These are phyloP conservation scores for Trichoderma sp. DNA, from an alignment of 2,329 filamentous ascomycete species.

Conservation along the genomic window DNA sequence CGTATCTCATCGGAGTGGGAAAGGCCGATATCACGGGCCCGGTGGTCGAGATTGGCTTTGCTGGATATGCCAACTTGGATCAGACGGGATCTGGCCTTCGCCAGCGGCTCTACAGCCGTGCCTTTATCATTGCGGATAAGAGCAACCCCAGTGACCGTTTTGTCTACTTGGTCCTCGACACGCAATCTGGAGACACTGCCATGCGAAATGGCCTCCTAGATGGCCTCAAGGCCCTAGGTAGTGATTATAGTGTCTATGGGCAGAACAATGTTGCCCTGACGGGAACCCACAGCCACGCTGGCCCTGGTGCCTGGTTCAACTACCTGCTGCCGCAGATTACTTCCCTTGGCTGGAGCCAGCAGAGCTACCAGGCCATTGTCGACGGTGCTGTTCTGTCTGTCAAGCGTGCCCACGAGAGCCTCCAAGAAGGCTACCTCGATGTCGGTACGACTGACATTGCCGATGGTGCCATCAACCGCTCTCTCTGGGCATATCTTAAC, in stretches of 20 bases:
- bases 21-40: constrained; percentile 65
- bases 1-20: constrained; percentile 53
- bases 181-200: constrained; percentile 83
- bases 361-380: constrained; percentile 86
- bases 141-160: constrained; percentile 67
- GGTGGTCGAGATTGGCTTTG: constrained; percentile 85
- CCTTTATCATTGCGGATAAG: constrained; percentile 78
- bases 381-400: constrained; percentile 82
- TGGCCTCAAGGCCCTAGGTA: constrained; percentile 64
- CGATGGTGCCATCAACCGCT: constrained; percentile 84
- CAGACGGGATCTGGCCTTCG: constrained; percentile 81
- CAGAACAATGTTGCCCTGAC: constrained; percentile 83
- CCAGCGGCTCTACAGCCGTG: constrained; percentile 82
- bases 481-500: constrained; percentile 79
- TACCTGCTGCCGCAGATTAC: constrained; percentile 92
- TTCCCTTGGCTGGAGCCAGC: constrained; percentile 77
- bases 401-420: constrained; percentile 63
- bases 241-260: constrained; percentile 70
- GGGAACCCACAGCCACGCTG: constrained; percentile 89
- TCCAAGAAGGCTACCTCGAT: constrained; percentile 63
- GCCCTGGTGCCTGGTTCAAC: constrained; percentile 90
- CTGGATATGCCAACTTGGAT: constrained; percentile 83
- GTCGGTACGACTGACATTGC: constrained; percentile 66
- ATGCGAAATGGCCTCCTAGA: constrained; percentile 83
- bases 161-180: constrained; percentile 84